phyloP scores from a whole-genome alignment of 306 rosid species.

The Trifolium pratense region DNA sequence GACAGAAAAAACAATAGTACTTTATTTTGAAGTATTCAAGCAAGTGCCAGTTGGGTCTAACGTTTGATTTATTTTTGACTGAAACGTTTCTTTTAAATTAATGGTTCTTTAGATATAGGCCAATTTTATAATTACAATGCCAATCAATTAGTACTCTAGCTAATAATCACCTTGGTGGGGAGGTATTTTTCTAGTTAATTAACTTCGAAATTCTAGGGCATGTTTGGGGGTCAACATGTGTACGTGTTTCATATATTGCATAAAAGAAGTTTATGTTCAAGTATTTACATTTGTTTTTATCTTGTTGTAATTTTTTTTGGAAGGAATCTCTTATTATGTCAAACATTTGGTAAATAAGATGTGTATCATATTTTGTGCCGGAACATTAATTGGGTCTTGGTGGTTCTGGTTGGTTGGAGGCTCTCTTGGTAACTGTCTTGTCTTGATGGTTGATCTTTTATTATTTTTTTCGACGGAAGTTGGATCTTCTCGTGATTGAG shows the following conservation, averaged over 20 bases:
- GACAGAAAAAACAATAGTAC: too few species aligned
- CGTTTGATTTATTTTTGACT: constrained; percentile 27
- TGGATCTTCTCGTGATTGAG: too few species aligned
- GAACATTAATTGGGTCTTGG: too few species aligned
- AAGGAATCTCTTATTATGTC: too few species aligned
- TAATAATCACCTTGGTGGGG: not conserved
- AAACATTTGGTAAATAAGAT: too few species aligned
- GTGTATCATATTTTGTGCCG: too few species aligned
- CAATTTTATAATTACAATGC: constrained; percentile 33
- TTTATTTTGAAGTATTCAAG: constrained; percentile 42
- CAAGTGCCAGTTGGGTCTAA: constrained; percentile 65
- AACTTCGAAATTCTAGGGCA: constrained; percentile 16
- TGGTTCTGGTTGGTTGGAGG: too few species aligned
- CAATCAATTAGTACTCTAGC: constrained; percentile 7
- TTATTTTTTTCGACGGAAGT: too few species aligned
- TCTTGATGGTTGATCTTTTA: too few species aligned
- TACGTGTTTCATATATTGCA: not conserved
- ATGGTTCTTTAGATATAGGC: constrained; percentile 47
- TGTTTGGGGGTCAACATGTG: constrained; percentile 16
- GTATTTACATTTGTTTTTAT: not conserved
- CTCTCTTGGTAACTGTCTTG: too few species aligned
- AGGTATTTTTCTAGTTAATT: not conserved
- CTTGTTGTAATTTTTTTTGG: too few species aligned
- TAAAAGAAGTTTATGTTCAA: not conserved
- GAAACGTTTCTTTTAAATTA: constrained; percentile 7